phyloP scores from a whole-genome alignment of 768 basidiomycete species.

The Kwoniella bestiolae region DNA sequence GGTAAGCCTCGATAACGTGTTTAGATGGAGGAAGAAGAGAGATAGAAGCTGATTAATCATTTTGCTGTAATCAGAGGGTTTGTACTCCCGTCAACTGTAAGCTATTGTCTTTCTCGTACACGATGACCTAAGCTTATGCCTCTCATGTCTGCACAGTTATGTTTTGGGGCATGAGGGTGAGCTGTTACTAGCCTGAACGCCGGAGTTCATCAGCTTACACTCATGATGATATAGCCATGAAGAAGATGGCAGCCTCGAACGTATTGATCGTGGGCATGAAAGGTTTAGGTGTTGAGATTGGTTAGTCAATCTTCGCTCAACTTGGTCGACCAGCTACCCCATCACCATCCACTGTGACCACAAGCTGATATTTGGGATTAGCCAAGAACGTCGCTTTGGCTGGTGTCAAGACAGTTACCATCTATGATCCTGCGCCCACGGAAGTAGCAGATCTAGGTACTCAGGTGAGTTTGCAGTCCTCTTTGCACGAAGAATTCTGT shows the following conservation, averaged over 20 bases:
- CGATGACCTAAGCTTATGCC: constrained; percentile 19
- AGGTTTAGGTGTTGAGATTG: constrained; percentile 94
- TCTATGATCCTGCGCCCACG: constrained; percentile 90
- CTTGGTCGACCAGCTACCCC: no score
- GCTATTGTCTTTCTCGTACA: constrained; percentile 5
- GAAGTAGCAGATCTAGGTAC: constrained; percentile 87
- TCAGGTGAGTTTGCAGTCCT: constrained; percentile 63
- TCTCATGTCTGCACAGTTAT: constrained; percentile 61
- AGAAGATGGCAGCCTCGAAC: constrained; percentile 95
- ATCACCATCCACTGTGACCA: not conserved
- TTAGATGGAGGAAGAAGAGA: not conserved
- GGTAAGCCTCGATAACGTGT: constrained; percentile 35
- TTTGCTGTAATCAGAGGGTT: constrained; percentile 41
- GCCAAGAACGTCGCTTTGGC: constrained; percentile 95
- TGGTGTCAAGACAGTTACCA: constrained; percentile 94
- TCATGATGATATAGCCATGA: constrained; percentile 76
- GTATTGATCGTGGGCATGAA: constrained; percentile 89
- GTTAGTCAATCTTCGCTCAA: constrained; percentile 60
- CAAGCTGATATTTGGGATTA: constrained; percentile 54
- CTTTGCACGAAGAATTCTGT: constrained; percentile 2
- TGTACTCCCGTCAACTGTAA: constrained; percentile 57
- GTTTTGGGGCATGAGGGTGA: constrained; percentile 95
- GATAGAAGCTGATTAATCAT: constrained; percentile 18
- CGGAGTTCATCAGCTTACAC: constrained; percentile 20
- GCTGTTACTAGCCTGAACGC: constrained; percentile 8